phyloP scores from a whole-genome alignment of 768 basidiomycete genomes.

The Mycena vulgaris region DNA sequence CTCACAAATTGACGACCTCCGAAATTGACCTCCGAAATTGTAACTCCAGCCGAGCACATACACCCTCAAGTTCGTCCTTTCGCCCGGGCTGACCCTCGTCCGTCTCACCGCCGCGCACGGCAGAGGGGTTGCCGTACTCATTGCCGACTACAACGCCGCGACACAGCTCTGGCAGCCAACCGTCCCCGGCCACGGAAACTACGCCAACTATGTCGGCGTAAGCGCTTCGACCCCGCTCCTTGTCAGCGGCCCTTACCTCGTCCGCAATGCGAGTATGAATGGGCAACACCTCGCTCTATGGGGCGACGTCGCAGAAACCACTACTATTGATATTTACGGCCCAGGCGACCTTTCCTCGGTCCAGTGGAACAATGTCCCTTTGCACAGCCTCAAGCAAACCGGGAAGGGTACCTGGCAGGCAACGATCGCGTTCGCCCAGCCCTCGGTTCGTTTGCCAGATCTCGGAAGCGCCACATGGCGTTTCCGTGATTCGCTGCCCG shows the following conservation, averaged over 20 bases:
- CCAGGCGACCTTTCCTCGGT: slow-evolving; percentile 5
- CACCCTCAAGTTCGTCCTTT: slow-evolving; percentile 21
- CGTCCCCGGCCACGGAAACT: slow-evolving; percentile 20
- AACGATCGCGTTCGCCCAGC: slow-evolving; percentile 15
- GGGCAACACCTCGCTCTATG: slow-evolving; percentile 58
- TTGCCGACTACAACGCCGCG: slow-evolving; percentile 62
- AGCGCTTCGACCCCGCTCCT: slow-evolving; percentile 69
- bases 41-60: slow-evolving; percentile 5
- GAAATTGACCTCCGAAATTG: not conserved
- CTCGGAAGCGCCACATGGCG: slow-evolving; percentile 61
- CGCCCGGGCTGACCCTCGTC: slow-evolving; percentile 20
- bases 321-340: slow-evolving; percentile 51
- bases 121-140: slow-evolving; percentile 49
- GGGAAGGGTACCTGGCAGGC: slow-evolving; percentile 32
- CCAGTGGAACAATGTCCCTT: slow-evolving; percentile 14
- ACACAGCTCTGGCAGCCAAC: slow-evolving; percentile 44
- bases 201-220: slow-evolving; percentile 62
- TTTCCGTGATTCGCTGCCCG: slow-evolving; percentile 71
- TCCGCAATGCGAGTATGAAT: slow-evolving; percentile 52
- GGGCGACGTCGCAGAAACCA: slow-evolving; percentile 63
- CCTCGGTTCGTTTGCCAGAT: slow-evolving; percentile 15
- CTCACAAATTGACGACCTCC: not conserved
- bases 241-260: slow-evolving; percentile 59
- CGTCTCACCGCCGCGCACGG: slow-evolving; percentile 12
- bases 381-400: slow-evolving; percentile 35